Conservation (phyloP, 2,329 filamentous ascomycete species). For the Cladosporium austrohemisphaericum region DNA sequence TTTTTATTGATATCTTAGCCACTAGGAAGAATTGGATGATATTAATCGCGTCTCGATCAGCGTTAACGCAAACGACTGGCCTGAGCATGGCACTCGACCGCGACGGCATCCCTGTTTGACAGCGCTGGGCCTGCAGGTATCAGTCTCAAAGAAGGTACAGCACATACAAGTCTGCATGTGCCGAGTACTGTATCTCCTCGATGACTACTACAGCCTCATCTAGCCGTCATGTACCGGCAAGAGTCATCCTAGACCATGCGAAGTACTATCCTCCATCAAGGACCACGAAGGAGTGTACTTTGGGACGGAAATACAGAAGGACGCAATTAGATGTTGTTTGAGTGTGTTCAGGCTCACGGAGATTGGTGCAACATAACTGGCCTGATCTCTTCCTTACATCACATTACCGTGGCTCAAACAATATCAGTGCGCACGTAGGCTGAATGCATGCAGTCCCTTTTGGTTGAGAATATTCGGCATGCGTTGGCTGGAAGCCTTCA, state of each 20-base stretch:
- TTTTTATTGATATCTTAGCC: too few species aligned
- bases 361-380: background rate
- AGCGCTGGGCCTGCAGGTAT: background rate
- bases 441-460: background rate
- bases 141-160: background rate
- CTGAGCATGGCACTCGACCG: slow-evolving; percentile 25
- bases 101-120: slow-evolving; percentile 25
- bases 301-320: too few species aligned
- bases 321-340: too few species aligned
- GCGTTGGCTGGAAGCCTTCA: too few species aligned
- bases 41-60: background rate
- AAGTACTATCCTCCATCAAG: too few species aligned
- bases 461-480: background rate
- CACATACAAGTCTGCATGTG: slow-evolving; percentile 1
- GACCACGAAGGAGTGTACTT: too few species aligned
- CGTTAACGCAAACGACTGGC: slow-evolving; percentile 11
- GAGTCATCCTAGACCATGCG: background rate
- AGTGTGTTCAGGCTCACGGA: too few species aligned
- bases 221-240: slow-evolving; percentile 1
- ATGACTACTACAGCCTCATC: background rate
- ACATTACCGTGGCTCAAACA: too few species aligned
- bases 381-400: too few species aligned
- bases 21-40: background rate
- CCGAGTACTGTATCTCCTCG: background rate
- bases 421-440: background rate